Evolutionary conservation across 495 filamentous ascomycete genomes (phyloP).

Genomic region (Annulohypoxylon maeteangense): DNA sequence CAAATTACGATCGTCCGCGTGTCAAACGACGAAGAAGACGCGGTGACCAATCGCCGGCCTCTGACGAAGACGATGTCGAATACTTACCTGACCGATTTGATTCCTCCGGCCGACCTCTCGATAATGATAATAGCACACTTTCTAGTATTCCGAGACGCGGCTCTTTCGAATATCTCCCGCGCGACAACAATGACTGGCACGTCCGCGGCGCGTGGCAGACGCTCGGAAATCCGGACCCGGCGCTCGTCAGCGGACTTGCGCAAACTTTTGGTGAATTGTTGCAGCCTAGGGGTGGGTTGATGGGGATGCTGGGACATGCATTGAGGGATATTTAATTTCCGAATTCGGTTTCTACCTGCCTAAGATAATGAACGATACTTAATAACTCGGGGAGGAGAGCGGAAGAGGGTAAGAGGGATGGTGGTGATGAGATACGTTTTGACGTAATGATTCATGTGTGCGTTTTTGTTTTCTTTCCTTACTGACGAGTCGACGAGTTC

Average conservation of each 20-base stretch:
- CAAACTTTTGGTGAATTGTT: constrained; percentile 27
- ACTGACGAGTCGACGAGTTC: not conserved
- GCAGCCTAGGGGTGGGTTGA: constrained; percentile 7
- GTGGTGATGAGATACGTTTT: not conserved
- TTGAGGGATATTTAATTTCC: constrained; percentile 20
- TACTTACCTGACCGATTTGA: constrained; percentile 75
- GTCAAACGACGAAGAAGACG: constrained; percentile 32
- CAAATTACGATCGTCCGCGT: constrained; percentile 46
- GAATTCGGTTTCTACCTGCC: not conserved
- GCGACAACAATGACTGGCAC: constrained; percentile 30
- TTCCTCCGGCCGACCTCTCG: constrained; percentile 63
- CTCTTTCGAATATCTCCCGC: constrained; percentile 34
- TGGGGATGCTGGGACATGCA: constrained; percentile 21
- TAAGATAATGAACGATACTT: not conserved
- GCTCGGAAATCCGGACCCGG: constrained; percentile 34
- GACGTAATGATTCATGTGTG: not conserved
- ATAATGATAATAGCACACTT: constrained; percentile 16
- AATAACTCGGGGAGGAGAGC: not conserved
- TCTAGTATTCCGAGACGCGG: constrained; percentile 23
- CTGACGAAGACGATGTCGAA: constrained; percentile 53
- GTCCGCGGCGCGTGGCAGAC: constrained; percentile 35
- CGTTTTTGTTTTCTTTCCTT: not conserved
- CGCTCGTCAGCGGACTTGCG: constrained; percentile 21
- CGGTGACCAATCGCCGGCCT: constrained; percentile 26
- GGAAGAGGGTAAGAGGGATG: not conserved